These are phyloP conservation scores for Podila clonocystis DNA, from an alignment of 192 early-diverging fungal species.

Conservation along the genomic window DNA sequence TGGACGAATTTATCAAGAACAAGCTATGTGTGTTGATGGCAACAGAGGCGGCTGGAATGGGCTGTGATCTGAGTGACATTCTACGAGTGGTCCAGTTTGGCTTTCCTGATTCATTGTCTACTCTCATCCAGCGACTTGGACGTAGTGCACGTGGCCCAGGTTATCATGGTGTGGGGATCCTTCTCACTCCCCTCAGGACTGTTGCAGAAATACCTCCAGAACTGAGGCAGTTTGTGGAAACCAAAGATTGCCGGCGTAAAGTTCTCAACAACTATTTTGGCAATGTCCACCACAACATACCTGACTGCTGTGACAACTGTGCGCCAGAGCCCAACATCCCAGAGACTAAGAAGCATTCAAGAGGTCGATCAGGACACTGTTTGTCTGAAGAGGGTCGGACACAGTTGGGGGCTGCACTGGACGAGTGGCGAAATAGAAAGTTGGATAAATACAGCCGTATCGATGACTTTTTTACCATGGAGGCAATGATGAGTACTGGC, in stretches of 20 bases:
- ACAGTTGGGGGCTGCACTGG: no score
- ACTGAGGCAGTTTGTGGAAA: neutral
- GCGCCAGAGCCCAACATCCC: neutral
- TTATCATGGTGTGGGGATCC: constrained; percentile 11
- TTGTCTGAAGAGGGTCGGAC: no score
- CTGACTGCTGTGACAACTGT: neutral
- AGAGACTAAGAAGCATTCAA: neutral
- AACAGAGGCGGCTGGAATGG: constrained; percentile 20
- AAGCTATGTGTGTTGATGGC: neutral
- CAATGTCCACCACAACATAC: neutral
- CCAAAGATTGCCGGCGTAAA: neutral
- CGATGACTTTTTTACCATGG: no score
- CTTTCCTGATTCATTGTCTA: neutral
- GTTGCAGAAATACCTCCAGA: neutral
- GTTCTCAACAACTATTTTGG: neutral
- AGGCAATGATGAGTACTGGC: no score
- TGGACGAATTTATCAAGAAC: neutral
- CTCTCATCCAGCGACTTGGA: constrained; percentile 19
- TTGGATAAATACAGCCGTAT: no score
- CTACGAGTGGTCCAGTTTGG: constrained; percentile 17
- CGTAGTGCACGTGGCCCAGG: constrained; percentile 2
- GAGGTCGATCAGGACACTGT: neutral
- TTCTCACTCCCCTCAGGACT: neutral
- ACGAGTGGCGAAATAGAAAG: no score
- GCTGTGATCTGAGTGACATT: constrained; percentile 26